Evolutionary conservation across 106 monocot genomes (phyloP), one percentile per base, ranked within the genome.

Genomic region (Iris macrosiphon): DNA sequence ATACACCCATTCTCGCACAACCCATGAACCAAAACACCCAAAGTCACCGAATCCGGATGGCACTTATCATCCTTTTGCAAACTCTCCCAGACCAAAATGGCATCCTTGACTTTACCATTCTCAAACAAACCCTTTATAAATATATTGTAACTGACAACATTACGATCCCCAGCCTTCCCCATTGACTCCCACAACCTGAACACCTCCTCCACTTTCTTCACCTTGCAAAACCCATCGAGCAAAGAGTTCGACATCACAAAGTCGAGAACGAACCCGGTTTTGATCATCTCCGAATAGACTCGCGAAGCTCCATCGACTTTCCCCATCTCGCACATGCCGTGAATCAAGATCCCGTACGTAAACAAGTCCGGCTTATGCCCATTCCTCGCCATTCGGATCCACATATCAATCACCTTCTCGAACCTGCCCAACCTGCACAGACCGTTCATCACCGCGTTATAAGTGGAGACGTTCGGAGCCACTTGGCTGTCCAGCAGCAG

Each of bases 41-140:
- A 76, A 59, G 75, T 75, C 1, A 72, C 63, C 2, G 72, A 69
- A 63, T 83, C 69, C 4, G 69, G 63, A 52, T 2, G 7, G 56
- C 55, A 78, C 23, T 35, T 31, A 6, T 39, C 33, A 18, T 81
- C 77, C 35, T 66, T 54, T 21, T 60, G 52, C 57, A 83, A 64
- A 31, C 30, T 16, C 47, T 70, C 66, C 81, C 75, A 88, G 1
- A 62, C 13, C 0, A 16, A 51, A 42, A 60, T 6, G 6, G 76
- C 88, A 52, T 83, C 78, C 21, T 69, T 66, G 7, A 66, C 48
- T 49, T 24, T 75, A 18, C 29, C 37, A 42, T 72, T 79, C 48
- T 83, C 68, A 35, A 75, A 79, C 57, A 88, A 67, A 23, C 75
- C 82, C 47, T 52, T 83, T 2, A 88, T 75, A 34, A 83, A 38